Base-by-base conservation (phyloP, 495 filamentous ascomycete species). In the Aspergillus mulundensis region DNA sequence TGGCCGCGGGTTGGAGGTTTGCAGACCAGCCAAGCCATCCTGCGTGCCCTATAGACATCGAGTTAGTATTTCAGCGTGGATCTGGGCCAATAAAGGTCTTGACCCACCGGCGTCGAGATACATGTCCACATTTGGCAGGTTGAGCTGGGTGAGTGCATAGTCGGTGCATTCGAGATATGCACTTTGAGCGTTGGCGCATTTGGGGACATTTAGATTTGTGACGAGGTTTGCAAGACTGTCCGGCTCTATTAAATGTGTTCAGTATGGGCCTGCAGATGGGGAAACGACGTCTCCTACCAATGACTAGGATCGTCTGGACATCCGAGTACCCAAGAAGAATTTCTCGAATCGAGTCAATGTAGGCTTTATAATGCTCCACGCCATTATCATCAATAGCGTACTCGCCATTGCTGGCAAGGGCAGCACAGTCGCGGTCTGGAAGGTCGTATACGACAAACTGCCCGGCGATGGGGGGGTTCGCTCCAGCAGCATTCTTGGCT, bases 21-120 rank as follows among this genome's bases (percentile, higher is more conserved):
- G 83, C 87, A 45, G 83, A 70, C 89, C 89, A 94, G 60, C 89
- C 89, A 53, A 91, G 81, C 89, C 89, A 94, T 59, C 89, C 89
- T 28, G 72, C 73, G 28, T 76, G 73, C 53, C 73, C 72, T 74
- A 19, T 28, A 28, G 25, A 28, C 25, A 4, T 28, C 8, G 25
- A 28, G 8, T 28, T 8, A 28, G 25, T 28, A 8, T 8, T n/a
- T 8, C 25, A 28, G 15, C 10, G 14, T 10, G 16, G 7, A 18
- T 7, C 12, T 14, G 28, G 24, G 10, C 8, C 25, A 28, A n/a
- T n/a, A n/a, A 28, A 8, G 25, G 25, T 8, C 4, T 28, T 15
- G 7, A 23, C 25, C 7, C 62, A 69, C 87, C 89, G 52, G 87
- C 89, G 65, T 94, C 89, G 46, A 94, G 61, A 71, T 94, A 92